A percentile compares a stretch with the other conserved stretches of the same genome.
These are phyloP conservation scores for Podaxis sp. DNA, from an alignment of 768 basidiomycete species.

Conservation along the genomic window DNA sequence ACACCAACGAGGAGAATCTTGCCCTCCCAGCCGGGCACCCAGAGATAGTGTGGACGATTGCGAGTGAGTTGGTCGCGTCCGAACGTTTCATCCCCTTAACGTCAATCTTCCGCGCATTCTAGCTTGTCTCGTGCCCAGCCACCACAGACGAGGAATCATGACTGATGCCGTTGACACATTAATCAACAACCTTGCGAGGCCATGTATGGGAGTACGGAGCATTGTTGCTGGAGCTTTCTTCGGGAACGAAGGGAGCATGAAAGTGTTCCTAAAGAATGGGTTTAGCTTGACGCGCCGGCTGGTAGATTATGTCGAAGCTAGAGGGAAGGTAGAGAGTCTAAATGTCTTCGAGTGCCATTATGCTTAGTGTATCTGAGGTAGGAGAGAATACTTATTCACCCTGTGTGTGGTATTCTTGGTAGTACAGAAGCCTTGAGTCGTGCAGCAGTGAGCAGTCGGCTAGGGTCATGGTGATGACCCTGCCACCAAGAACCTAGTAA, in stretches of 20 bases:
- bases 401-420: too few species aligned
- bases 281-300: conserved; percentile 23
- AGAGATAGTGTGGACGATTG: conserved; percentile 40
- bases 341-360: conserved; percentile 31
- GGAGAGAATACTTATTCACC: too few species aligned
- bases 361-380: neutral
- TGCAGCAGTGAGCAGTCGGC: too few species aligned
- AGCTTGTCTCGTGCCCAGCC: conserved; percentile 28
- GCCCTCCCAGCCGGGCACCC: conserved; percentile 45
- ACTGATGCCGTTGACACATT: conserved; percentile 54
- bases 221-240: conserved; percentile 43
- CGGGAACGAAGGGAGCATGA: conserved; percentile 56
- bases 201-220: conserved; percentile 54
- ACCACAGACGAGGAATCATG: conserved; percentile 52
- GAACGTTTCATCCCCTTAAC: neutral
- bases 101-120: neutral
- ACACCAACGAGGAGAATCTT: conserved; percentile 40
- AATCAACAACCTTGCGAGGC: conserved; percentile 57
- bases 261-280: conserved; percentile 46
- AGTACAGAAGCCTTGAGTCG: too few species aligned
- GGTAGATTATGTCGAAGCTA: conserved; percentile 20
- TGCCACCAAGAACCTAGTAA: too few species aligned
- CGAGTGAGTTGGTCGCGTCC: conserved; percentile 20
- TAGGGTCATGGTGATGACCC: too few species aligned
- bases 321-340: conserved; percentile 24